These are phyloP conservation scores for Trichosanthes cucumerina DNA, from an alignment of 306 rosid species.

Conservation along the genomic window DNA sequence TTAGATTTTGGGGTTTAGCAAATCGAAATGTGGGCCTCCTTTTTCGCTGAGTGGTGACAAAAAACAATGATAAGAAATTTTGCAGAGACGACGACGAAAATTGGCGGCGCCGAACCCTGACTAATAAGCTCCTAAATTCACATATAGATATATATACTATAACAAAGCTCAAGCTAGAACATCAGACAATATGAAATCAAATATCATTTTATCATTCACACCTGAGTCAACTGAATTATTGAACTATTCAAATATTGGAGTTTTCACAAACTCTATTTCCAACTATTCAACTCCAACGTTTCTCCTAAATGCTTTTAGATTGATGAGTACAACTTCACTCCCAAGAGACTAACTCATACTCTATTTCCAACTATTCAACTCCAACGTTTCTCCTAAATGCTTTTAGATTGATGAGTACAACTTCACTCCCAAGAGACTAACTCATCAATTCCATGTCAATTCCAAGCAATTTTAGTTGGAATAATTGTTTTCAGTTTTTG, in stretches of 20 bases:
- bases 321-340: background rate
- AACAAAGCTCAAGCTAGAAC: background rate
- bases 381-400: background rate
- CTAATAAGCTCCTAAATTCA: no score
- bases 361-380: background rate
- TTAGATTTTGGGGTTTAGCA: no score
- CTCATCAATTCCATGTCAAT: background rate
- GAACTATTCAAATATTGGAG: background rate
- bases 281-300: background rate
- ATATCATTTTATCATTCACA: background rate
- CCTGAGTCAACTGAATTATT: background rate
- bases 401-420: background rate
- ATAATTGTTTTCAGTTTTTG: background rate
- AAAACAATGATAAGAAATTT: no score
- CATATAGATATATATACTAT: no score
- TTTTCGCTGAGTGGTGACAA: no score
- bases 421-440: background rate
- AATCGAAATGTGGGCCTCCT: no score
- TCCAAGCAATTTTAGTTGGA: background rate
- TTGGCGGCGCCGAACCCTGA: no score
- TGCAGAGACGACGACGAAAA: no score
- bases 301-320: background rate
- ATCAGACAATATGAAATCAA: background rate
- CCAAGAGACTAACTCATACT: no score
- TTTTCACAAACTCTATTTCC: background rate